phyloP scores from a whole-genome alignment of 345 rosid species.

The Luvunga scandens region DNA sequence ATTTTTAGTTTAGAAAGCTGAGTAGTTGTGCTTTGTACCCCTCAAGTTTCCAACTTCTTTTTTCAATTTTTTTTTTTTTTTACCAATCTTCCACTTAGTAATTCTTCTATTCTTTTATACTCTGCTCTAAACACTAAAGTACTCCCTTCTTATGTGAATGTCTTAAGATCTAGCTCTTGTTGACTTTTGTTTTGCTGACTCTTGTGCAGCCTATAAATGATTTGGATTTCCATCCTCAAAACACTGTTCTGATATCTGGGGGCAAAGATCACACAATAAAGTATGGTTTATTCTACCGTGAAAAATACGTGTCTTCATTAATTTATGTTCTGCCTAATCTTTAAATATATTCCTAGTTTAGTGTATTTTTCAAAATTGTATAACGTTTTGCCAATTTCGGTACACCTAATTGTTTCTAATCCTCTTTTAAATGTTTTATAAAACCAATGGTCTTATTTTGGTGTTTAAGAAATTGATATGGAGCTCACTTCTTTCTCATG shows the following conservation, averaged over 20 bases:
- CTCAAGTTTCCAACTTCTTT: not conserved
- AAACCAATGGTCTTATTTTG: not conserved
- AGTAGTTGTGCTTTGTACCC: not conserved
- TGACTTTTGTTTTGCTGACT: conserved; percentile 19
- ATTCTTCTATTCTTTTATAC: not conserved
- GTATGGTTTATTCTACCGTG: conserved; percentile 33
- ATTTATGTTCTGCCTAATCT: conserved; percentile 3
- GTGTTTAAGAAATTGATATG: not conserved
- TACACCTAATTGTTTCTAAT: not conserved
- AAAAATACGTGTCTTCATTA: not conserved
- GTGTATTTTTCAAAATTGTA: not conserved
- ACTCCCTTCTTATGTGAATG: not conserved
- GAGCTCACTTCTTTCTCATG: not conserved
- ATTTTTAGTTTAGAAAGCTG: too few relatives aligned
- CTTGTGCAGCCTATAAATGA: conserved; percentile 70
- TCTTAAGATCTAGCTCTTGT: not conserved
- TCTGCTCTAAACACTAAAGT: not conserved
- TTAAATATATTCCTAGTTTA: too few relatives aligned
- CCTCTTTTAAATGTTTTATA: not conserved
- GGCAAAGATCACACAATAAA: conserved; percentile 82
- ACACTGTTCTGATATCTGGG: conserved; percentile 60
- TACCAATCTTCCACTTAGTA: not conserved
- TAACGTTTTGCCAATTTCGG: conserved; percentile 5
- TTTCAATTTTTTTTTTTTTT: not conserved
- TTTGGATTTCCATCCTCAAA: conserved; percentile 87